Base-by-base conservation (phyloP, 352 stramenopile species). In the Globisporangium splendens region DNA sequence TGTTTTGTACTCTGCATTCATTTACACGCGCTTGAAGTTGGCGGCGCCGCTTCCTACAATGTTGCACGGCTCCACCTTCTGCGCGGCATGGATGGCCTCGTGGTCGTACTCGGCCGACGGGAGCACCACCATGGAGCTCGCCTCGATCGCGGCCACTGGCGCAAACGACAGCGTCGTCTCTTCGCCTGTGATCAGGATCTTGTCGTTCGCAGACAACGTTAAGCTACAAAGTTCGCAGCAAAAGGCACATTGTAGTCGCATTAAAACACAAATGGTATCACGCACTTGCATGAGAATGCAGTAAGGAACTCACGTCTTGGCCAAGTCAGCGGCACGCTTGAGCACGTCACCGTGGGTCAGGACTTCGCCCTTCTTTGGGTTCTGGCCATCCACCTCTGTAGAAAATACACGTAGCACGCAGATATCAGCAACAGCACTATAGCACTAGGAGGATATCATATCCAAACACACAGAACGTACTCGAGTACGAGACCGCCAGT, bases 21-120 rank as follows among this genome's bases (percentile, higher is more conserved):
- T 35, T 89, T 88, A 91, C 59, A 93, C 74, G 61, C 86, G 83
- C 79, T 91, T 91, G 71, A 92, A 93, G 67, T 88, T 78, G 54
- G 83, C 61, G 38, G 81, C 73, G 33, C 79, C 79, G 58, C 79
- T 83, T 63, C 83, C 85, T 65, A 93, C 71, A 58, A 96, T 72
- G 70, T 60, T 94, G 69, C 79, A 89, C 62, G 77, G 56, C 61
- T 96, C 86, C 50, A 89, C 51, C 72, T 91, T 81, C 41, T 88
- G 70, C 44, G 85, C 83, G 68, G 93, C 73, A 69, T 87, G 62
- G 48, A 93, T 66, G 22, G 85, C 80, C 49, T 90, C 75, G 17
- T 82, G 61, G 66, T 76, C 74, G 61, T 73, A 82, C 58, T 94
- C 86, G 28, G 70, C 66, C 48, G 86, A 89, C 22, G 83, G 79